Conservation (phyloP, 192 early-diverging fungal species). For the Entophlyctis helioformis region DNA sequence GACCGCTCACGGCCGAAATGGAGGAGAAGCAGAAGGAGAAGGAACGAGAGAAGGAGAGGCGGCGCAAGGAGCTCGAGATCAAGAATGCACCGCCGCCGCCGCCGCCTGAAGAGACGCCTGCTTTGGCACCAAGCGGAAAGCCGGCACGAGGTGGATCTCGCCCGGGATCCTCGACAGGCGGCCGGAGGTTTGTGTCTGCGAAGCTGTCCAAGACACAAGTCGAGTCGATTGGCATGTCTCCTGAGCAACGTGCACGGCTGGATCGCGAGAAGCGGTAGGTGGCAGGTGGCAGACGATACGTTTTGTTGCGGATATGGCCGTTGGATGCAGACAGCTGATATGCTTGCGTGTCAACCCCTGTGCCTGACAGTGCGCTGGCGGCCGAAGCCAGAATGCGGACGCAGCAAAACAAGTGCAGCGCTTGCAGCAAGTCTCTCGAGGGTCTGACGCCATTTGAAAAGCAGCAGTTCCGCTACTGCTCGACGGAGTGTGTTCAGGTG, state of each 20-base stretch:
- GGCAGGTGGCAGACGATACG: not conserved
- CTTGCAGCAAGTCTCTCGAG: conserved; percentile 49
- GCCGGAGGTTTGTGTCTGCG: conserved; percentile 14
- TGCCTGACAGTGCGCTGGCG: conserved; percentile 44
- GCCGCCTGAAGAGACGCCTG: conserved; percentile 11
- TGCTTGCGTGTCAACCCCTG: not conserved
- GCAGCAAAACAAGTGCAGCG: conserved; percentile 37
- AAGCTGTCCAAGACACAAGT: conserved; percentile 21
- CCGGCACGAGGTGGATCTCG: not conserved
- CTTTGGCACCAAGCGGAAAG: conserved; percentile 1
- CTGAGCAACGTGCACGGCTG: conserved; percentile 55
- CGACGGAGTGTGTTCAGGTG: conserved; percentile 27
- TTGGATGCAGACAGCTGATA: not conserved
- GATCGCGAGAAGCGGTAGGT: conserved; percentile 58
- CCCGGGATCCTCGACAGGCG: conserved; percentile 1
- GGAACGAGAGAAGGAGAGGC: conserved; percentile 49
- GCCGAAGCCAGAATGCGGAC: conserved; percentile 55
- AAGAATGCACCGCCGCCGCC: conserved; percentile 5
- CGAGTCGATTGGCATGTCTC: conserved; percentile 43
- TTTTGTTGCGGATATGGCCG: not conserved
- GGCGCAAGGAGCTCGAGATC: conserved; percentile 30
- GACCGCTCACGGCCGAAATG: conserved; percentile 60
- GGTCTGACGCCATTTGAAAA: conserved; percentile 60
- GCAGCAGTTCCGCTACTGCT: conserved; percentile 47
- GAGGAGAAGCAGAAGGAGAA: conserved; percentile 58